Percentiles rank a stretch among this genome's conserved stretches.
phyloP scores from a whole-genome alignment of 2,329 filamentous ascomycete species.

The Calonectria crousiana region DNA sequence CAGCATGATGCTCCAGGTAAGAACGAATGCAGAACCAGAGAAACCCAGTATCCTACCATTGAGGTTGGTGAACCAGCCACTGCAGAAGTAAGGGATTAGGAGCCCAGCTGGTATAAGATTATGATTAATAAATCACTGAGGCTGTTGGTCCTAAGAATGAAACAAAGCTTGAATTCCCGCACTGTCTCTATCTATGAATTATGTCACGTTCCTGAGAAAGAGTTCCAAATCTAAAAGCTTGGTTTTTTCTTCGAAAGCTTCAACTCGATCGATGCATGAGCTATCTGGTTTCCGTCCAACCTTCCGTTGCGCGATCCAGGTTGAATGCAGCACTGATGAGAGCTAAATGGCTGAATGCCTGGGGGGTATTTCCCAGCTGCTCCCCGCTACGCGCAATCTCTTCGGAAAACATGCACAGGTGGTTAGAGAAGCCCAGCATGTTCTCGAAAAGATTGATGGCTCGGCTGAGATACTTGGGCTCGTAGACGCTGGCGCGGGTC shows the following conservation, averaged over 20 bases:
- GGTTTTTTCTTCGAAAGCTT: neutral
- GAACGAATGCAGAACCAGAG: constrained; percentile 18
- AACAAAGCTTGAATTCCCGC: neutral
- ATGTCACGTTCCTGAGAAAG: no score
- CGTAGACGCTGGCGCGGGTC: constrained; percentile 75
- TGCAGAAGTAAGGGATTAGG: constrained; percentile 31
- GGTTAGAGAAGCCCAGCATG: constrained; percentile 81
- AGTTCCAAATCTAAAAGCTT: neutral
- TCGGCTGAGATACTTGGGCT: constrained; percentile 71
- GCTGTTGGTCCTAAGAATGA: neutral
- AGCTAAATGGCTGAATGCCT: constrained; percentile 82
- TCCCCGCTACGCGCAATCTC: constrained; percentile 82
- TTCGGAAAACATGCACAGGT: constrained; percentile 83
- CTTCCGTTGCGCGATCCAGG: constrained; percentile 65
- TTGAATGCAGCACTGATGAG: constrained; percentile 84
- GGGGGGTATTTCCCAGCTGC: constrained; percentile 83
- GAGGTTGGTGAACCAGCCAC: constrained; percentile 61
- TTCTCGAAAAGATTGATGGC: constrained; percentile 82
- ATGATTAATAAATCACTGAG: neutral
- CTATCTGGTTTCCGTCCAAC: constrained; percentile 36
- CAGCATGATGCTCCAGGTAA: constrained; percentile 53
- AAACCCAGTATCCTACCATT: constrained; percentile 55
- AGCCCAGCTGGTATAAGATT: neutral
- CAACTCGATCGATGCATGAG: neutral
- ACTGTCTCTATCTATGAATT: neutral